Percentiles rank a stretch among this genome's conserved stretches.
phyloP scores from a whole-genome alignment of 495 filamentous ascomycete species.

The Filosporella fistucella region DNA sequence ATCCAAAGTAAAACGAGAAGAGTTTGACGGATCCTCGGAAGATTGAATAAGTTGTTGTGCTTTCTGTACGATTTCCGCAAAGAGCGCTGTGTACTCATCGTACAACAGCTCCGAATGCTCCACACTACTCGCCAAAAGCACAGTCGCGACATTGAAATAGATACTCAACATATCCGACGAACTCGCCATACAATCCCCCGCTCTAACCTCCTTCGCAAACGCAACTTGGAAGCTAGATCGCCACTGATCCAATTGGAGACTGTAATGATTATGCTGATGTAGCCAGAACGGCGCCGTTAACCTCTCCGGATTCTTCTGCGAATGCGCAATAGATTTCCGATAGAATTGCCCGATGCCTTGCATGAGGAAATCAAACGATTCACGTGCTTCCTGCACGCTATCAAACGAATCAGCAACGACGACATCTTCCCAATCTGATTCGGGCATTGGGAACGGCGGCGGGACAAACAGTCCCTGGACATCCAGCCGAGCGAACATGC shows the following conservation, averaged over 20 bases:
- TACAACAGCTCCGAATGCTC: slow-evolving; percentile 22
- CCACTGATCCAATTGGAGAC: slow-evolving; percentile 22
- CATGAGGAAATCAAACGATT: slow-evolving; percentile 24
- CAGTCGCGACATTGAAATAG: slow-evolving; percentile 24
- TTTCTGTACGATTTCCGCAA: slow-evolving; percentile 22
- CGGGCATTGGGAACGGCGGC: slow-evolving; percentile 24
- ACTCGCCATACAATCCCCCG: slow-evolving; percentile 10
- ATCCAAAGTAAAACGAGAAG: slow-evolving; percentile 25
- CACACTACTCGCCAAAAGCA: slow-evolving; percentile 23
- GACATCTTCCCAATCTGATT: slow-evolving; percentile 22
- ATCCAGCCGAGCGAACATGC: slow-evolving; percentile 25
- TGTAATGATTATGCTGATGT: slow-evolving; percentile 23
- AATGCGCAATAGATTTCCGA: slow-evolving; percentile 21
- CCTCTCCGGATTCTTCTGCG: slow-evolving; percentile 18
- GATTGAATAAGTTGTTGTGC: slow-evolving; percentile 18
- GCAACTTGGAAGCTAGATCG: slow-evolving; percentile 17
- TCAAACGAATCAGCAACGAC: slow-evolving; percentile 18
- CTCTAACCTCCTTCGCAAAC: slow-evolving; percentile 16
- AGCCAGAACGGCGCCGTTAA: slow-evolving; percentile 18
- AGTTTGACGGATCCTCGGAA: slow-evolving; percentile 20
- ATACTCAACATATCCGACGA: slow-evolving; percentile 22
- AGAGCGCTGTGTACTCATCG: slow-evolving; percentile 21
- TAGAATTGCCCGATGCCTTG: slow-evolving; percentile 24
- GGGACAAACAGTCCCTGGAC: slow-evolving; percentile 24
- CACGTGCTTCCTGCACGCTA: slow-evolving; percentile 21